A percentile compares a stretch with the other conserved stretches of the same genome.
phyloP scores from a whole-genome alignment of 139 green algal genomes.

The Micractinium sp. region DNA sequence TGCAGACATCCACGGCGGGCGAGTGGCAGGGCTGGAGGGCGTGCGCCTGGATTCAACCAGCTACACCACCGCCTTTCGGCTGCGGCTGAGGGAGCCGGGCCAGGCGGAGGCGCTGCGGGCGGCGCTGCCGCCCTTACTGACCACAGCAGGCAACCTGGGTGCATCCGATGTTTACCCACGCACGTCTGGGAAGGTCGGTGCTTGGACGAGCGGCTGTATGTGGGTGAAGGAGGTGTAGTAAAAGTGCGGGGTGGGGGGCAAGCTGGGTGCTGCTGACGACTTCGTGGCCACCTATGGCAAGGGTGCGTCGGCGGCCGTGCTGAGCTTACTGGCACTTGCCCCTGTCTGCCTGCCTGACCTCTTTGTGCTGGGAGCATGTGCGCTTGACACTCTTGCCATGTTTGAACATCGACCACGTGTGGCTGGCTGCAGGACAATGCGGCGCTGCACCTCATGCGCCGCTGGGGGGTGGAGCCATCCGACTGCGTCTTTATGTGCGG shows the following conservation, averaged over 20 bases:
- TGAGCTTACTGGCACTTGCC: too few relatives aligned
- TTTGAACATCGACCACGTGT: too few relatives aligned
- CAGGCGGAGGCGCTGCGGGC: background rate
- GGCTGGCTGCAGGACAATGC: constrained; percentile 28
- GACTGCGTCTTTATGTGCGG: constrained; percentile 64
- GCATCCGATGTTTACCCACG: constrained; percentile 73
- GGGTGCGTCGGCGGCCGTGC: too few relatives aligned
- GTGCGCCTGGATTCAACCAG: constrained; percentile 68
- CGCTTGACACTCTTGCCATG: too few relatives aligned
- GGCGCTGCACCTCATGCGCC: constrained; percentile 62
- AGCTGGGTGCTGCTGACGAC: too few relatives aligned
- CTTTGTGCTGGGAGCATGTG: too few relatives aligned
- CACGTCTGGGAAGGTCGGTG: constrained; percentile 64
- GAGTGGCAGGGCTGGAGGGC: constrained; percentile 32
- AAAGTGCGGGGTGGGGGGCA: background rate
- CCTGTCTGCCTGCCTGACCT: background rate
- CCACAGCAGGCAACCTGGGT: constrained; percentile 67
- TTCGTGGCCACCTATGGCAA: too few relatives aligned
- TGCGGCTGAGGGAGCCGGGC: background rate
- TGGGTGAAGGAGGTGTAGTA: background rate
- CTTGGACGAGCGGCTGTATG: background rate
- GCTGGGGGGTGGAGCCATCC: constrained; percentile 36
- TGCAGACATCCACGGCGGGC: constrained; percentile 42
- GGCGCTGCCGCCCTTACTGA: constrained; percentile 40
- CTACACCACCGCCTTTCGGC: constrained; percentile 75